Evolutionary conservation across 2,329 filamentous ascomycete genomes (phyloP), one percentile per base, ranked within the genome.

Genomic region (Ophiostoma perfectum): DNA sequence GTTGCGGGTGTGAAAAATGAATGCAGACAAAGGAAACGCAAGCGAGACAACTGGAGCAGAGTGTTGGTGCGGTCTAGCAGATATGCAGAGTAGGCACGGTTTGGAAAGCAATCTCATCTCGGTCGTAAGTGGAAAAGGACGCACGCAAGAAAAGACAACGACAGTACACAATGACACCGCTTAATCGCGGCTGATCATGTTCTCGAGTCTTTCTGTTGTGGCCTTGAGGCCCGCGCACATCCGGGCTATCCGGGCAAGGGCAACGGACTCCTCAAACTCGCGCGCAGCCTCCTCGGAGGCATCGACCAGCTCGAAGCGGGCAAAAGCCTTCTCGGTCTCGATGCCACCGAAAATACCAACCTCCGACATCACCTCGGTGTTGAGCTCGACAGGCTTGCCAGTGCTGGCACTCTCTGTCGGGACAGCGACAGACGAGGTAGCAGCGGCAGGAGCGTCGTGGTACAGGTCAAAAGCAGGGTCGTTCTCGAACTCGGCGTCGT

Each of bases 401-500:
- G 74, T 58, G 36, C 73, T 70, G 63, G 70, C 69, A 5, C 75
- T 67, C 67, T 80, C 78, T 65, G 58, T 72, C 3, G 65, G 68
- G 62, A 75, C 67, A 74, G 14, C 5, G 58, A n/a, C 39, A 42
- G 38, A 70, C 1, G 78, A 73, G 11, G 76, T 74, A 66, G 64
- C 73, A 14, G 67, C 68, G 60, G 75, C 66, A 16, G 75, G 70
- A 3, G 78, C 74, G 47, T 83, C 80, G 75, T 84, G 81, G 79
- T 85, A 89, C 42, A 90, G 82, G 64, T 84, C 84, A 71, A 88
- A 88, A 65, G 84, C 81, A 0, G 85, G 84, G 71, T 90, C 84
- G 67, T 84, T 82, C 74, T 90, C 88, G 66, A 88, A 88, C 70
- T 86, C 84, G 44, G 82, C 80, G 68, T 88, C 84, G 2, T 78